Evolutionary conservation across 23 red algal genomes (phyloP).

Genomic region (Gracilaria caudata): DNA sequence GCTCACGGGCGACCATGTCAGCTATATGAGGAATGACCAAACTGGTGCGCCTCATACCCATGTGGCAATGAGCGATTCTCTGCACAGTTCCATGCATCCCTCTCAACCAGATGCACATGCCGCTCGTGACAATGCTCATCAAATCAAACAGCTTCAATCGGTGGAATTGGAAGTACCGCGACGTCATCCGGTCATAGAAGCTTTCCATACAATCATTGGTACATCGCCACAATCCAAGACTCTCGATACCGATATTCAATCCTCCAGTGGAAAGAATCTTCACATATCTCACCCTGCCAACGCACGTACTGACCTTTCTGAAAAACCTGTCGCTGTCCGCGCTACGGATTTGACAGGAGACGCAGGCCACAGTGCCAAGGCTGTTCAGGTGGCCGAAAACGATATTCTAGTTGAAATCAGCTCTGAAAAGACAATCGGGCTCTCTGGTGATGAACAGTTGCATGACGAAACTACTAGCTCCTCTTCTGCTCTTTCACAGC

Average conservation of each 20-base stretch:
- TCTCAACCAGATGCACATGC: background rate
- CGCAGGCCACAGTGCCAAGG: background rate
- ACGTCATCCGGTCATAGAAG: conserved; percentile 5
- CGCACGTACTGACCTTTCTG: background rate
- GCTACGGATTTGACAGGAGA: background rate
- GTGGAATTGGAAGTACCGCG: background rate
- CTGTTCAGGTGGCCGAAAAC: background rate
- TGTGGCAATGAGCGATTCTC: background rate
- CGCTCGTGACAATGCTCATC: background rate
- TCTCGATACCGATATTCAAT: background rate
- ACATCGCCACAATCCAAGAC: background rate
- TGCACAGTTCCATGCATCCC: background rate
- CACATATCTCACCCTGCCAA: background rate
- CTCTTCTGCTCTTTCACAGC: background rate
- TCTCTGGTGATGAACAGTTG: background rate
- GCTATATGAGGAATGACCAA: background rate
- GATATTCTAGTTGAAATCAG: background rate
- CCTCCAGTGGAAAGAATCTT: background rate
- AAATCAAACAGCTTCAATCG: background rate
- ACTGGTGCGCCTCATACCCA: background rate
- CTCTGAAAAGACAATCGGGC: background rate
- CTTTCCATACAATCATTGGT: background rate
- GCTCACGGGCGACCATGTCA: background rate
- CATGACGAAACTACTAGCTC: background rate
- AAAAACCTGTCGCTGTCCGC: background rate